Evolutionary conservation across 2,329 filamentous ascomycete species (phyloP).

Genomic region (Tolypocladium paradoxum): DNA sequence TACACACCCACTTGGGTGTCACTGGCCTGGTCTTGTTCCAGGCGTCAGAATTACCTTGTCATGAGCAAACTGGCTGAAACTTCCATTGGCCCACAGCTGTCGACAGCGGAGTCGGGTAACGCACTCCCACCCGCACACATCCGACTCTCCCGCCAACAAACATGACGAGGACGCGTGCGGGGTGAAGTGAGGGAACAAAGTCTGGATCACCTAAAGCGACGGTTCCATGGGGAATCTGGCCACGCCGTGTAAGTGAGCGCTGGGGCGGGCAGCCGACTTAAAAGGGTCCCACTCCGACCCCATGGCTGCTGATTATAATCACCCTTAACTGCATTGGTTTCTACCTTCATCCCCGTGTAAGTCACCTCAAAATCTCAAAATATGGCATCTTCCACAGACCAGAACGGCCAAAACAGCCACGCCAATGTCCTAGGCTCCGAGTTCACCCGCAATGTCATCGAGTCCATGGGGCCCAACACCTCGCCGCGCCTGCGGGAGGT

Average conservation of each 20-base stretch:
- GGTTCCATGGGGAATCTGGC: neutral
- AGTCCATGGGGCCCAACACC: constrained; percentile 63
- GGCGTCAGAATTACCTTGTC: neutral
- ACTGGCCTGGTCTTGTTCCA: too few relatives aligned
- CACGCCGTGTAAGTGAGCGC: neutral
- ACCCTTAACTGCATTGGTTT: neutral
- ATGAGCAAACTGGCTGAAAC: neutral
- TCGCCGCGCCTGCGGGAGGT: constrained; percentile 57
- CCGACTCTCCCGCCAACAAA: neutral
- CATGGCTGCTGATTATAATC: neutral
- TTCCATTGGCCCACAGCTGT: neutral
- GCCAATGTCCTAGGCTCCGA: constrained; percentile 23
- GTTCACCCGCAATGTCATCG: constrained; percentile 66
- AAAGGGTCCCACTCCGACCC: neutral
- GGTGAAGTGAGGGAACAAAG: neutral
- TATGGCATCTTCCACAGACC: neutral
- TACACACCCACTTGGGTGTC: too few relatives aligned
- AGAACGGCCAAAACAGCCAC: neutral
- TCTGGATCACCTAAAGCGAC: neutral
- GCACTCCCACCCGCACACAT: neutral
- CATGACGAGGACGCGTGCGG: neutral
- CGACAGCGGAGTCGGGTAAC: neutral
- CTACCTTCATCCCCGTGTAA: neutral
- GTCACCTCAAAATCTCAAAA: neutral
- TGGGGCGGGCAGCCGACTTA: neutral